Evolutionary conservation across 2,329 filamentous ascomycete species (phyloP), one percentile per base, ranked within the genome.

Genomic region (Chaetomiaceae sp.): DNA sequence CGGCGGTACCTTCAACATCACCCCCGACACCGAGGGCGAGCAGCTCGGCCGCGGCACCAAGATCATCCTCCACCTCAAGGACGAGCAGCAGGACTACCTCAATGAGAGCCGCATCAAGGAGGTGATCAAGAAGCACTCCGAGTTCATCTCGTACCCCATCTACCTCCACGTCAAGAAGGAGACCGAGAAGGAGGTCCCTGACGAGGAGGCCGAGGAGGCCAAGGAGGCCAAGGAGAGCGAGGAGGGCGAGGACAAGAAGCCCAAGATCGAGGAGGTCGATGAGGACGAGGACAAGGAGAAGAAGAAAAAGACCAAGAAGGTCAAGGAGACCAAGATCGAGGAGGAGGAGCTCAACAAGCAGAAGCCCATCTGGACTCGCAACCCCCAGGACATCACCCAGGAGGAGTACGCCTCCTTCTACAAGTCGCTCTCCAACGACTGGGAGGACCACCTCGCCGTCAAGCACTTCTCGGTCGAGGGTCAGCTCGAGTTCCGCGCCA

Each of bases 401-500:
- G 94, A 99, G 80, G 94, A 99, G 82, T 99, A 99, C 67, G 94
- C 88, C 64, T 84, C 94, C 60, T 99, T 99, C 86, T 99, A 99
- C 88, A 99, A 99, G 87, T 96, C 94, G 47, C 88, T 99, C 63
- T 96, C 91, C 76, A 99, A 99, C 80, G 94, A 99, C 79, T 99
- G 94, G 94, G 94, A 99, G 79, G 94, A 99, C 77, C 94, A 97
- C 78, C 88, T 99, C 61, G 94, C 81, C 63, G 94, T 99, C 82
- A 99, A 99, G 90, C 94, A 99, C 84, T 99, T 99, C 88, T 99
- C 94, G 61, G 94, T 99, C 63, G 94, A 99, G 83, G 94, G 94
- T 86, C 94, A 97, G 82, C 91, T 99, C 65, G 94, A 99, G 81
- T 99, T 99, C 91, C 92, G 92, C 64, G 94, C 94, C 64, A 96